Base-by-base conservation (phyloP, 2,329 filamentous ascomycete species). In the Achaetomium macrosporum region DNA sequence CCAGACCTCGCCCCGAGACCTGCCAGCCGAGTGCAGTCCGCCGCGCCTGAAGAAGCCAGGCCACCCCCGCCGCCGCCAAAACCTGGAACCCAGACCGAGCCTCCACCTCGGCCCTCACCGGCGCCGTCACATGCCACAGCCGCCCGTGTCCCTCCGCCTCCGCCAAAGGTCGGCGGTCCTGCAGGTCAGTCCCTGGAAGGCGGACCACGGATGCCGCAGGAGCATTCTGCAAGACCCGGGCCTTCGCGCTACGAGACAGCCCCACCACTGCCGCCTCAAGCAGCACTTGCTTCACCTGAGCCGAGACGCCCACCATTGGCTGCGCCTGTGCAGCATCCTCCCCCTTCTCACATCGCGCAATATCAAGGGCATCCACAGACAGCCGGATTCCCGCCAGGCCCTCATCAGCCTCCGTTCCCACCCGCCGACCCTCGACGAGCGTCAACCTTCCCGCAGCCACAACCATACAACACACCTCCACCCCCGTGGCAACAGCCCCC, bases 11-110 rank as follows among this genome's bases (percentile, higher is more conserved):
- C 74, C 42, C 69, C 74, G 50, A 69, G 68, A 29, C 69, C 72
- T n/a, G 59, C 65, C 3, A 66, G 62, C 30, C 68, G 65, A 25
- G 53, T 56, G 50, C 73, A 64, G 41, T 71, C 62, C 58, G 71
- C 59, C 11, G 62, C 61, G 43, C 59, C 59, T 7, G 45, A 59
- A 17, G 63, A 58, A 44, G 66, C 68, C 7, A 68, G 68, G 10
- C 73, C 75, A 3, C 77, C 76, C 0, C 74, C 74, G 5, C 77
- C 77, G 1, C 78, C 83, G 0, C 82, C 81, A 1, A 84, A 84
- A 49, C 70, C 70, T 3, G 68, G 67, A 10, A 63, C 45, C 5
- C 55, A 37, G 6, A 19, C n/a, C n/a, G 44, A 50, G 5, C 19
- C 68, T 63, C 73, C 56, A 56, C 61, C 52, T 56, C 66, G 57